Base-by-base conservation (phyloP, 1,284 basidiomycete genomes). In the Farysia itapuensis region DNA sequence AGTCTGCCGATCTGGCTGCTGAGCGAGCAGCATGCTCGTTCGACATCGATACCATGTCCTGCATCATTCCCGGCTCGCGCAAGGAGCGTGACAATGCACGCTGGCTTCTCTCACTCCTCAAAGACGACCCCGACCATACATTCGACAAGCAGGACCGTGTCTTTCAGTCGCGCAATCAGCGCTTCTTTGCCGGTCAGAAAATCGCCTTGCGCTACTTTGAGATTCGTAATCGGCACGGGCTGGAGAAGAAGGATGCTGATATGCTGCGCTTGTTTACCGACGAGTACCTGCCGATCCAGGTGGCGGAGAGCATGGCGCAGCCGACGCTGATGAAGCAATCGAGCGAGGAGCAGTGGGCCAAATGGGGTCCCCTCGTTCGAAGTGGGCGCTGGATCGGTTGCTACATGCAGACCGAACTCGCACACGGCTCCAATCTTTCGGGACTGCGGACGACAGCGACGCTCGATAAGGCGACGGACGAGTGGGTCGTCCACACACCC, bases 331-430 rank as follows among this genome's bases (percentile, higher is more conserved):
- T 53, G 59, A 37, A 42, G 13, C 65, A 66, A 26, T 46, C 63
- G 0, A 59, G 56, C 29, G 39, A 37, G n/a, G 42, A 67, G 24
- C 66, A 69, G 39, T 69, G 64, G 66, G 33, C 39, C 2, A 39
- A 54, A 16, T 69, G 66, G 66, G 65, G 65, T 4, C 53, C 59
- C 11, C 33, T 39, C 28, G 51, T 69, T 3, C 16, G 48, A 11
- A 49, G 44, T 7, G 67, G 67, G 18, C 38, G 53, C 19, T 69
- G 64, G 60, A 32, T 69, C 8, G 50, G 54, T 11, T 69, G 59
- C 48, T 69, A 69, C 48, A 63, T 63, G 48, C 67, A 69, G 37
- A 69, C 67, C 35, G 65, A 69, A 35, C 50, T 67, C 9, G 65
- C 67, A 2, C 67, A 69, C 23, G 67, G 67, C 7, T 59, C 53